Conservation (phyloP, 176 grass and related monocot genomes). For the Poa pratensis region DNA sequence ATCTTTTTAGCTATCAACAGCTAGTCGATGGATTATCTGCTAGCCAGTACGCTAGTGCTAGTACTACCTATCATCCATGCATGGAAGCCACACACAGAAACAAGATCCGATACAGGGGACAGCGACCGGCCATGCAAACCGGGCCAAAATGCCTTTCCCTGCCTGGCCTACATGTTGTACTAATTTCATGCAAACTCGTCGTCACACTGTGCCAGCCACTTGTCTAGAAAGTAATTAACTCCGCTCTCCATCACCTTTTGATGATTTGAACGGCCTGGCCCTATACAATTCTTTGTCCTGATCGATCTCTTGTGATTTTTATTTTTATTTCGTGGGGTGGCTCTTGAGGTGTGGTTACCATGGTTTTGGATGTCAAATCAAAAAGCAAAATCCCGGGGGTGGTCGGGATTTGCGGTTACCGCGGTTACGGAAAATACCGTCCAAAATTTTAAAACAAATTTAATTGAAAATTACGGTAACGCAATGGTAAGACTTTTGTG, state of each 20-base stretch:
- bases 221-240: background rate
- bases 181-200: background rate
- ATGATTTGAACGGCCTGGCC: background rate
- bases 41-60: background rate
- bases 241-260: background rate
- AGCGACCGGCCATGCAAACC: background rate
- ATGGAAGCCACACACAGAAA: too few species aligned
- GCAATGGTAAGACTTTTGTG: too few species aligned
- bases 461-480: too few species aligned
- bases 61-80: too few species aligned
- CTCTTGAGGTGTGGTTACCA: too few species aligned
- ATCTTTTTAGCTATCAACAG: background rate
- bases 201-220: background rate
- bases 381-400: too few species aligned
- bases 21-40: background rate
- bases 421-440: too few species aligned
- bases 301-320: too few species aligned
- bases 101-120: background rate
- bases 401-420: too few species aligned
- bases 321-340: too few species aligned
- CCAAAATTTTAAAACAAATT: too few species aligned
- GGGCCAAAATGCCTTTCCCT: background rate
- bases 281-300: background rate
- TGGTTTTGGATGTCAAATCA: too few species aligned
- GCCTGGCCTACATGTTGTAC: background rate